phyloP scores from a whole-genome alignment of 345 rosid genomes.

The Cardamine occulta region DNA sequence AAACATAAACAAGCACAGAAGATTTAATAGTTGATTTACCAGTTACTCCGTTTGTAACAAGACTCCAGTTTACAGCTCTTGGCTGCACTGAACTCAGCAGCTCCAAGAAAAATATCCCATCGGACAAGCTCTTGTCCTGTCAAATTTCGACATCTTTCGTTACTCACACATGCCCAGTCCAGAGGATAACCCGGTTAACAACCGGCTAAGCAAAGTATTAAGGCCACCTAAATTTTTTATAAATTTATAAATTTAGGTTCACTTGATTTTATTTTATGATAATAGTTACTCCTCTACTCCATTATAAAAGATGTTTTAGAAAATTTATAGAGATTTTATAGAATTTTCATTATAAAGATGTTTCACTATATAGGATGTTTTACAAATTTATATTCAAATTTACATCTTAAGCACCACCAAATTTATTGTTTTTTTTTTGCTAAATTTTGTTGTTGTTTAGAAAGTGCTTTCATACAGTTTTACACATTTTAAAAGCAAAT shows the following conservation, averaged over 20 bases:
- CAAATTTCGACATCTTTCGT: slow-evolving; percentile 27
- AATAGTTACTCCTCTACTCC: too few relatives aligned
- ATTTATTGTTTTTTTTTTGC: too few relatives aligned
- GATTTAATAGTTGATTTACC: slow-evolving; percentile 48
- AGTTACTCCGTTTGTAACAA: slow-evolving; percentile 82
- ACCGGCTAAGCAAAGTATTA: background rate
- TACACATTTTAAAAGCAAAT: background rate
- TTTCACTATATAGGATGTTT: too few relatives aligned
- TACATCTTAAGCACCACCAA: too few relatives aligned
- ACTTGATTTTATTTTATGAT: too few relatives aligned
- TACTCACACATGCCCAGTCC: background rate
- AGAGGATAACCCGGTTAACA: background rate
- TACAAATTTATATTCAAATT: too few relatives aligned
- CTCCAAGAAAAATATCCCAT: slow-evolving; percentile 90
- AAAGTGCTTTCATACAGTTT: background rate
- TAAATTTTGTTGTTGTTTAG: background rate
- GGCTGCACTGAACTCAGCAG: slow-evolving; percentile 90
- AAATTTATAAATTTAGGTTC: too few relatives aligned
- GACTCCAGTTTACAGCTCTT: slow-evolving; percentile 91
- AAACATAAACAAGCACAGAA: background rate
- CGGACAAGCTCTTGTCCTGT: slow-evolving; percentile 87
- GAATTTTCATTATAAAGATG: too few relatives aligned
- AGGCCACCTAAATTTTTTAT: too few relatives aligned
- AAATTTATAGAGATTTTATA: too few relatives aligned
- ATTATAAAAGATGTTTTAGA: too few relatives aligned